Evolutionary conservation across 371 early-diverging fungal species (phyloP).

Genomic region (Mucor lusitanicus): DNA sequence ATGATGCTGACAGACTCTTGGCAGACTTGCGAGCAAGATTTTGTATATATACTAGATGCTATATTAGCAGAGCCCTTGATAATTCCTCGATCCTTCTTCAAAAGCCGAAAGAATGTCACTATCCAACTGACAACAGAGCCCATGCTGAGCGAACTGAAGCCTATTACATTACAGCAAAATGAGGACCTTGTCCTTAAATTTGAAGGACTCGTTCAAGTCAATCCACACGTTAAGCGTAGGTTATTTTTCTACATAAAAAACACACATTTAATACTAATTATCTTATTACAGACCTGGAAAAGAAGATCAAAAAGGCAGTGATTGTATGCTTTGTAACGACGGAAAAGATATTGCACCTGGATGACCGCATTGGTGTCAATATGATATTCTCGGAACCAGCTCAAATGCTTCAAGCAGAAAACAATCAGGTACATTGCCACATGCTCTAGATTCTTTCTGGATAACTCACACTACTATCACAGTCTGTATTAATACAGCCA

Average conservation of each 20-base stretch:
- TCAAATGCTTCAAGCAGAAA: conserved; percentile 4
- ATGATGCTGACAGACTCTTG: not conserved
- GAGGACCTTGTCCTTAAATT: conserved; percentile 39
- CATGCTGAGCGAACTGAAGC: conserved; percentile 26
- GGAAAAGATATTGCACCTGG: conserved; percentile 28
- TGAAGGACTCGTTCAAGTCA: conserved; percentile 35
- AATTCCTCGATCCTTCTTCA: conserved; percentile 37
- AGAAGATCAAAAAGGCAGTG: conserved; percentile 21
- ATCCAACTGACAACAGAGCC: conserved; percentile 40
- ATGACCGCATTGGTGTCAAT: conserved; percentile 29
- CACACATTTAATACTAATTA: not conserved
- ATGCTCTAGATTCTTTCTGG: not conserved
- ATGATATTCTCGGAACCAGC: conserved; percentile 40
- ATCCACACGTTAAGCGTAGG: conserved; percentile 17
- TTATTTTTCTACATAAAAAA: too few relatives aligned
- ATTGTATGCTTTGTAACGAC: conserved; percentile 38
- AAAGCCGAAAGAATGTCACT: conserved; percentile 21
- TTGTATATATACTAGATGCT: conserved; percentile 16
- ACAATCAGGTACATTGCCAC: not conserved
- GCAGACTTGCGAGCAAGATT: conserved; percentile 20
- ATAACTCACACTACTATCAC: not conserved
- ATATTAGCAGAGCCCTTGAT: conserved; percentile 29
- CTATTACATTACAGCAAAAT: conserved; percentile 21
- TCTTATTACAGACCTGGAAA: conserved; percentile 13
- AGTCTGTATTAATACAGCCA: conserved; percentile 30